Evolutionary conservation across 139 green algal species (phyloP), one percentile per base, ranked within the genome.

Genomic region (Chlorella sp.): DNA sequence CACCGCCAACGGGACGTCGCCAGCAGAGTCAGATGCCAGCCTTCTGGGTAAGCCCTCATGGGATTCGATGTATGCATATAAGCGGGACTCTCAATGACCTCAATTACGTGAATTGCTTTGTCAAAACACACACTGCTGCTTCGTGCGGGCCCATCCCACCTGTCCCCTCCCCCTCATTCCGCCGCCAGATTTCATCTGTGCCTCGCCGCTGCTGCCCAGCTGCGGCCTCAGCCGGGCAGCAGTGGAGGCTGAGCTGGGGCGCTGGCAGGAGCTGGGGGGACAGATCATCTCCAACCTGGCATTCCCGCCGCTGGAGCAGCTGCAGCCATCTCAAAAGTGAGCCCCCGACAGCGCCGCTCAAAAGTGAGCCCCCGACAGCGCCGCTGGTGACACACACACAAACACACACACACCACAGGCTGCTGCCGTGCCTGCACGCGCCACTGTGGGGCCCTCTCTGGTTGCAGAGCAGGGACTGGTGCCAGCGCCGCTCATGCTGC

Each of bases 111-210:
- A 57, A 57, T 9, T 57, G 48, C 48, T 57, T 9, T 57, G 48
- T 57, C 48, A 57, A 57, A 5, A 57, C 48, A n/a, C 48, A 16
- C 48, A 57, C 7, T 36, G 68, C 68, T 53, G 34, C 60, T 4
- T 28, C 26, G 12, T 39, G 12, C 83, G 16, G 18, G 1, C 15
- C 18, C 83, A 68, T 28, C 42, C 37, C 77, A 32, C 19, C 9
- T 81, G 11, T 57, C 42, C 48, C 78, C 60, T 21, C 73, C 1
- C 15, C 48, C 48, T 57, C 48, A 57, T 16, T 16, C 48, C 48
- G 69, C n/a, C 22, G 69, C 83, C 91, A 95, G 93, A 95, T 5
- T 97, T 96, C 92, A 95, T 98, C 53, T 87, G 60, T 24, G 39
- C 73, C 0, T 95, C 95, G 0, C 96, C 96, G 3, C 88, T 98